Base-by-base conservation (phyloP, 2,329 filamentous ascomycete species). In the Pseudopyrenochaeta lycopersici region DNA sequence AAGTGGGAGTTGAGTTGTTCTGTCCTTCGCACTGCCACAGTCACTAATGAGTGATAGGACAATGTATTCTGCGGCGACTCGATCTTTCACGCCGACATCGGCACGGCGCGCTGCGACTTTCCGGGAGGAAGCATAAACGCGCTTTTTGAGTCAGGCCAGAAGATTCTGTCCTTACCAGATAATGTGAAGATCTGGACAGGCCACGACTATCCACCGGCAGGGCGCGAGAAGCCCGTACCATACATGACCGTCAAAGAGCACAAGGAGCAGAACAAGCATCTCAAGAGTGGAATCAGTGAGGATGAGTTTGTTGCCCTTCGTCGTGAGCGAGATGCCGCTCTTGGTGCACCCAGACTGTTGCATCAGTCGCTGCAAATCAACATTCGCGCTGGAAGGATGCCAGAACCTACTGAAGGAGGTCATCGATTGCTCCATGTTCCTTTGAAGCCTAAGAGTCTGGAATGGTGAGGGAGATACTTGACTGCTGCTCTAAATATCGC, bases 341-440 rank as follows among this genome's bases (percentile, higher is more conserved):
- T 79, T 30, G 54, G 49, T 4, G 71, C 66, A 29, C 77, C 76
- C 2, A 71, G 57, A 32, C 48, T 79, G 49, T 46, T 79, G 30
- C 68, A 77, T 49, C 74, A 70, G 39, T 70, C 74, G 1, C 50
- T 79, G 62, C 76, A 78, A 59, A 55, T 78, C 7, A 78, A 79
- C 49, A 66, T 78, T 33, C 70, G 75, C n/a, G 76, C 66, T 0
- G 76, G 75, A 1, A 61, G 64, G 27, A 61, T 78, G 35, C 76
- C 77, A 7, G 18, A 21, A 1, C 29, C 35, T 12, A 58, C 54
- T 14, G 29, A 27, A 4, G 33, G 2, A 4, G 33, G 33, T 9
- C 11, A 36, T n/a, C 33, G 33, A 7, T 17, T 36, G 33, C 10
- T 36, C 7, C 33, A 36, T 17, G n/a, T 36, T 36, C 33, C 33